These are phyloP conservation scores for Coelastrella sp. DNA, from an alignment of 139 green algal species.

Conservation along the genomic window DNA sequence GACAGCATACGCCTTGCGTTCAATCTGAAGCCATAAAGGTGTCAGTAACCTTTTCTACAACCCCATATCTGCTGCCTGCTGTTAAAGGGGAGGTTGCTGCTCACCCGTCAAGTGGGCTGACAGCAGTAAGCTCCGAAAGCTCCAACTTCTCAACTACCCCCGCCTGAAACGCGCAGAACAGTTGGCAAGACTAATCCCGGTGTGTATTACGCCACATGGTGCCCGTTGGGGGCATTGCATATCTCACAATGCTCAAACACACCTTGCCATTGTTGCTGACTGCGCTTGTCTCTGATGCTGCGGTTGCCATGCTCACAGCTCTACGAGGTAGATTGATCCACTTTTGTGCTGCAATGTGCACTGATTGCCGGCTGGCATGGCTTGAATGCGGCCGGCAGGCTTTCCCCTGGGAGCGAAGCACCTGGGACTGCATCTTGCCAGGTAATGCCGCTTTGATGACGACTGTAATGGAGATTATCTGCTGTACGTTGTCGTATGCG, in stretches of 20 bases:
- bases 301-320: constrained; percentile 15
- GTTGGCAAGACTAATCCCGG: too few relatives aligned
- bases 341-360: constrained; percentile 23
- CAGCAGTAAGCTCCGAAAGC: constrained; percentile 87
- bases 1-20: too few relatives aligned
- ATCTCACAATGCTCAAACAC: neutral
- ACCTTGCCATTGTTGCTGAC: constrained; percentile 45
- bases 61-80: too few relatives aligned
- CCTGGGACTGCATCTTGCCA: constrained; percentile 2
- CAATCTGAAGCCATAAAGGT: too few relatives aligned
- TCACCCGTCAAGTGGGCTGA: constrained; percentile 91
- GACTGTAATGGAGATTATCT: too few relatives aligned
- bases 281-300: neutral
- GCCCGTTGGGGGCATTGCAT: neutral
- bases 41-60: too few relatives aligned
- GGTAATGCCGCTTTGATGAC: too few relatives aligned
- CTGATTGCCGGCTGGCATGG: neutral
- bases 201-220: neutral
- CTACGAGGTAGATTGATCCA: neutral
- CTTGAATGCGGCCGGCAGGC: constrained; percentile 12
- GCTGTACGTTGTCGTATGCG: too few relatives aligned
- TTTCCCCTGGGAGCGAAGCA: neutral
- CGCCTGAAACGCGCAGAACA: neutral
- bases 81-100: neutral
- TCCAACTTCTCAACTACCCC: constrained; percentile 59